Evolutionary conservation across 2,329 filamentous ascomycete species (phyloP).

Genomic region (Aspergillus viridinutans): DNA sequence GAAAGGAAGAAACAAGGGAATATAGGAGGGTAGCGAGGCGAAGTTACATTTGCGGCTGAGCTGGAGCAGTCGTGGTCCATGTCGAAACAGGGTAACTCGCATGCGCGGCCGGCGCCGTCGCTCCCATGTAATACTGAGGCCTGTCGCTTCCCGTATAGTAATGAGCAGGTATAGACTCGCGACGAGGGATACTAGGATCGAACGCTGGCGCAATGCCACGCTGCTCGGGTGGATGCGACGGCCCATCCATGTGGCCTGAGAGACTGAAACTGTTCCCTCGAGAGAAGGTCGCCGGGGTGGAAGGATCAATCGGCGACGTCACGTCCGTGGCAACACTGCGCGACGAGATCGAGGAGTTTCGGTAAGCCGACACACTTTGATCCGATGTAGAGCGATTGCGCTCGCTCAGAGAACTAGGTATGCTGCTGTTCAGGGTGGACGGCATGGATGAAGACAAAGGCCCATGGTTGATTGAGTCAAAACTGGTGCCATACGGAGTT

Average conservation of each 20-base stretch:
- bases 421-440: slow-evolving; percentile 26
- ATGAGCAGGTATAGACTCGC: slow-evolving; percentile 33
- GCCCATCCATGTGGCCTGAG: slow-evolving; percentile 29
- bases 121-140: slow-evolving; percentile 31
- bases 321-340: slow-evolving; percentile 36
- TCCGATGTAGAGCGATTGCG: slow-evolving; percentile 36
- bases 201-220: slow-evolving; percentile 28
- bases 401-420: slow-evolving; percentile 31
- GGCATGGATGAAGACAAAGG: slow-evolving; percentile 32
- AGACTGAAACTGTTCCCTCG: slow-evolving; percentile 35
- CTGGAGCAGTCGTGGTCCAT: slow-evolving; percentile 37
- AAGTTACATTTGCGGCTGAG: slow-evolving; percentile 36
- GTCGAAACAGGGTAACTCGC: slow-evolving; percentile 32
- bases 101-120: slow-evolving; percentile 24
- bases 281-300: slow-evolving; percentile 34
- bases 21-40: slow-evolving; percentile 1
- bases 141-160: slow-evolving; percentile 33
- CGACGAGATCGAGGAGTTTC: slow-evolving; percentile 38
- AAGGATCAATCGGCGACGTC: slow-evolving; percentile 36
- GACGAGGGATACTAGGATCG: slow-evolving; percentile 31
- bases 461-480: slow-evolving; percentile 33
- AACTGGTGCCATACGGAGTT: slow-evolving; percentile 30
- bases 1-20: slow-evolving; percentile 3
- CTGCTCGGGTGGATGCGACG: slow-evolving; percentile 27
- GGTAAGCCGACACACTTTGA: slow-evolving; percentile 34